Percentiles rank a stretch among this genome's conserved stretches.
Evolutionary conservation across 2,329 filamentous ascomycete genomes (phyloP).

Genomic region (Corinectria fuckeliana): DNA sequence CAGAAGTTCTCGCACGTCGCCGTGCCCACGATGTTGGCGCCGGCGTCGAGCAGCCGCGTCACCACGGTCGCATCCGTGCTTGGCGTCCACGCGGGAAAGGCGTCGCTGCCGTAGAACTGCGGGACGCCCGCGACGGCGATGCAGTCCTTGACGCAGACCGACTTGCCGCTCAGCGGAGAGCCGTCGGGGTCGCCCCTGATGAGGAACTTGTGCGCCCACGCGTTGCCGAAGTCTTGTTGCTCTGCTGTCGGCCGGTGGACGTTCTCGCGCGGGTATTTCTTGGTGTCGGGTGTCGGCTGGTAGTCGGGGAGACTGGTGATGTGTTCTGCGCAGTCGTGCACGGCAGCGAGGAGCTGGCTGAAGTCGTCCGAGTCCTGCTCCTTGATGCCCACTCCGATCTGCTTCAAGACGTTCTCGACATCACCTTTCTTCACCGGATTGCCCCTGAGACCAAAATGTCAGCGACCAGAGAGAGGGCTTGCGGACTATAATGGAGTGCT

Average conservation of each 20-base stretch:
- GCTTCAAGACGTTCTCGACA: conserved; percentile 44
- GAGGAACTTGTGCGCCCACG: conserved; percentile 58
- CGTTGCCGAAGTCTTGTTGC: conserved; percentile 54
- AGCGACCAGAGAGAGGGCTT: neutral
- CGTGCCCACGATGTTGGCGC: conserved; percentile 57
- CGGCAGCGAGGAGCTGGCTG: conserved; percentile 54
- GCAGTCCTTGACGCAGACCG: conserved; percentile 60
- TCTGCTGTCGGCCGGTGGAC: conserved; percentile 47
- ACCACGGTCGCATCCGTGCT: conserved; percentile 61
- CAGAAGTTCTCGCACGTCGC: conserved; percentile 62
- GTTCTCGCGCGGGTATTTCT: conserved; percentile 52
- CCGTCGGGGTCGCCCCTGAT: conserved; percentile 44
- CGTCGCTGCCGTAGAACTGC: conserved; percentile 59
- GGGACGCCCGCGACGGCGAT: conserved; percentile 61
- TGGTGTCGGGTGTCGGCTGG: conserved; percentile 48
- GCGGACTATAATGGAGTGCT: conserved; percentile 8
- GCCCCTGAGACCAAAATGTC: conserved; percentile 26
- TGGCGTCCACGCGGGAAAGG: conserved; percentile 56
- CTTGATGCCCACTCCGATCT: conserved; percentile 46
- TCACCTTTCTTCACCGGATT: conserved; percentile 52
- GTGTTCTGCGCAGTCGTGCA: conserved; percentile 57
- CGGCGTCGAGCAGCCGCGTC: conserved; percentile 56
- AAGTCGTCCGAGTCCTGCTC: conserved; percentile 51
- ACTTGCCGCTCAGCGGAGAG: conserved; percentile 48
- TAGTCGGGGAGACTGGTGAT: conserved; percentile 55